These are phyloP conservation scores for Phytophthora citricola DNA, from an alignment of 352 stramenopile genomes.

Conservation along the genomic window DNA sequence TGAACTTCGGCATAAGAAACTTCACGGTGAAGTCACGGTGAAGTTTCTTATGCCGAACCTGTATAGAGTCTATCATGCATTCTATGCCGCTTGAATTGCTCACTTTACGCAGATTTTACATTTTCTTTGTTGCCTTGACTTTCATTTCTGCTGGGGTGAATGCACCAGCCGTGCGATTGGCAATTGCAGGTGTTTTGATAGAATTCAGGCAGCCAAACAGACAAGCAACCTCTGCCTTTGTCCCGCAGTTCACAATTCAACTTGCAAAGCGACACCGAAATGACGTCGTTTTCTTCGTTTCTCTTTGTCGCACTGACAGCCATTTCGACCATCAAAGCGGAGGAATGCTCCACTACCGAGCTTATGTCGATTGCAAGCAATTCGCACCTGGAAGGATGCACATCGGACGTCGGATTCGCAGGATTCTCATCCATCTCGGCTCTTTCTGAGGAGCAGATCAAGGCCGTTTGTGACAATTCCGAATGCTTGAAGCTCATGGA, in stretches of 20 bases:
- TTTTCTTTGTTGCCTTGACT: too few species aligned
- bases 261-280: constrained; percentile 1
- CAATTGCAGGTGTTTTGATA: constrained; percentile 5
- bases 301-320: neutral
- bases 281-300: neutral
- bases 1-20: too few species aligned
- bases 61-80: too few species aligned
- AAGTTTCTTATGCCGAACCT: too few species aligned
- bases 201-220: neutral
- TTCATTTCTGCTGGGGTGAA: constrained; percentile 11
- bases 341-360: constrained; percentile 19
- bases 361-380: constrained; percentile 20
- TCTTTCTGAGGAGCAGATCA: constrained; percentile 23
- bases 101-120: neutral
- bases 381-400: constrained; percentile 19
- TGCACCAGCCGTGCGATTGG: constrained; percentile 20
- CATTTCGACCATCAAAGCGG: neutral
- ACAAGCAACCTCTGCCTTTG: too few species aligned
- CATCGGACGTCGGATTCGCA: constrained; percentile 23
- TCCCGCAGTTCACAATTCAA: constrained; percentile 9
- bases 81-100: neutral
- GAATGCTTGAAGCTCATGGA: constrained; percentile 30
- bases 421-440: constrained; percentile 14
- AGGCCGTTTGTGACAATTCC: constrained; percentile 27
- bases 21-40: too few species aligned